Conservation (phyloP, 2,329 filamentous ascomycete genomes). For the Fusarium temperatum region DNA sequence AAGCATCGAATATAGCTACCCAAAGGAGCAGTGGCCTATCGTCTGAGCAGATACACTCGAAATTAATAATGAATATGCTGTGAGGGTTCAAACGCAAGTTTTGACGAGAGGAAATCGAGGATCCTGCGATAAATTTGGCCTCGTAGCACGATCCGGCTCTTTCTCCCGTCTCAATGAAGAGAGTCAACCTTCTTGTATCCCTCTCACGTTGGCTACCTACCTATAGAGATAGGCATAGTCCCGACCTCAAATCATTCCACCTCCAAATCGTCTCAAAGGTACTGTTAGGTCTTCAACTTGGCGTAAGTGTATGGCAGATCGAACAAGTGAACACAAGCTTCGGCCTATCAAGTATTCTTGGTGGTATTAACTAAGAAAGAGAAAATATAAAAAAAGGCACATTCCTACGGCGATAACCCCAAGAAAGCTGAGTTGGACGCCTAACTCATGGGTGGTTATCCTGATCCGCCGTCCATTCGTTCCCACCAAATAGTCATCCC, state of each 20-base stretch:
- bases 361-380: constrained; percentile 31
- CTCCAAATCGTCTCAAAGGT: background rate
- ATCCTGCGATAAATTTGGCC: background rate
- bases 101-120: background rate
- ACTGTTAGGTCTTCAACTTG: background rate
- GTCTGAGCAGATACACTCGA: background rate
- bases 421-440: constrained; percentile 9
- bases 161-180: background rate
- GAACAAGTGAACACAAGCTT: constrained; percentile 12
- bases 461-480: constrained; percentile 9
- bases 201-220: background rate
- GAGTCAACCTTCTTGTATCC: background rate
- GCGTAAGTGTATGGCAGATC: background rate
- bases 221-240: background rate
- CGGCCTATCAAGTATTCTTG: constrained; percentile 4
- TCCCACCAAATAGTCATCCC: background rate
- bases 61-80: background rate
- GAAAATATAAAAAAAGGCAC: constrained; percentile 2
- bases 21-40: background rate
- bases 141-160: background rate
- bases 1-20: background rate
- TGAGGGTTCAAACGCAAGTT: background rate
- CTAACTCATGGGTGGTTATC: constrained; percentile 17
- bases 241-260: background rate
- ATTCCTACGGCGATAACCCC: background rate